Percentiles rank a stretch among this genome's conserved stretches.
Evolutionary conservation across 139 green algal species (phyloP).

Genomic region (Auxenochlorella pyrenoidosa): DNA sequence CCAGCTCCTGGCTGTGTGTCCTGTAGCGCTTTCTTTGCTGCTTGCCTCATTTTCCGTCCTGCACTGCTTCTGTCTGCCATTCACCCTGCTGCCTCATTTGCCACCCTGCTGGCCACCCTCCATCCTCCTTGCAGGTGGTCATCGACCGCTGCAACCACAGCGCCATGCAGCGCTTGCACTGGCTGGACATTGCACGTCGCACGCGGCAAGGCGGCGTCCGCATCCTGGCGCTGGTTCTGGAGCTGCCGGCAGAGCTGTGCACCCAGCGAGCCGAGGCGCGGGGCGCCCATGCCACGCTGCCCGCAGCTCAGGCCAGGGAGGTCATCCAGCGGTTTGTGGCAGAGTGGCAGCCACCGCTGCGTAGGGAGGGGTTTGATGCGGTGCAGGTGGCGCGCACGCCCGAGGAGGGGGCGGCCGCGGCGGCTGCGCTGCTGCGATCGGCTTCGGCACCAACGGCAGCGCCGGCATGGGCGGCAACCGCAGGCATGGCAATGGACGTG

Average conservation of each 20-base stretch:
- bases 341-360: background rate
- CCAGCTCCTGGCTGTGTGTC: background rate
- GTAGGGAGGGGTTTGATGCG: background rate
- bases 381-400: background rate
- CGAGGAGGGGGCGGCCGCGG: background rate
- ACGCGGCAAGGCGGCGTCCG: background rate
- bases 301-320: background rate
- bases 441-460: background rate
- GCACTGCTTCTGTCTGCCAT: too few species aligned
- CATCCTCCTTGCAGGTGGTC: background rate
- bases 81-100: too few species aligned
- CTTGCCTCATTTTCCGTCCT: too few species aligned
- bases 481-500: background rate
- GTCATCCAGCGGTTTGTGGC: background rate
- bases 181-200: background rate
- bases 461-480: background rate
- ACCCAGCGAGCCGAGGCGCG: background rate
- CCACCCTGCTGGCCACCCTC: background rate
- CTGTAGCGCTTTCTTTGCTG: too few species aligned
- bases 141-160: constrained; percentile 26
- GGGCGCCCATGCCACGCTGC: constrained; percentile 16
- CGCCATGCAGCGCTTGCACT: background rate
- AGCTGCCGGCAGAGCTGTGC: constrained; percentile 1
- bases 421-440: background rate
- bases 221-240: background rate